Percentiles rank a stretch among this genome's conserved stretches.
These are phyloP conservation scores for Rhododendron ferrugineum DNA, from an alignment of 148 eudicot species.

Conservation along the genomic window DNA sequence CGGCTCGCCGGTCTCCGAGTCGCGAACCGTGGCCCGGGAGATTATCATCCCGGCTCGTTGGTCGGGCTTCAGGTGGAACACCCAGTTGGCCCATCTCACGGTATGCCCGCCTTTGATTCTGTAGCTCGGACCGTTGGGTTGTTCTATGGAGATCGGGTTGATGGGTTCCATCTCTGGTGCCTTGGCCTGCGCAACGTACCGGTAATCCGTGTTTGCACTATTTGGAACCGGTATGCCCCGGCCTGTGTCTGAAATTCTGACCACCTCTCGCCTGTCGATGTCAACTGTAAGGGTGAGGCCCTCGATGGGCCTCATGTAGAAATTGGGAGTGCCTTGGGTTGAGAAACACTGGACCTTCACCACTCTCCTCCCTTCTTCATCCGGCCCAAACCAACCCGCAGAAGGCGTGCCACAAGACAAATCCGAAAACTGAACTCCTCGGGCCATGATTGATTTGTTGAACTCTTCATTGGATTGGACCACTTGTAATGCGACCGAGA, in stretches of 20 bases:
- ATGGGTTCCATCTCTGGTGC: conserved; percentile 16
- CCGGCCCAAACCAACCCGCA: conserved; percentile 28
- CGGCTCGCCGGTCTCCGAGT: conserved; percentile 25
- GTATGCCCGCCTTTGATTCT: conserved; percentile 21
- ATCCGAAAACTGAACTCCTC: conserved; percentile 13
- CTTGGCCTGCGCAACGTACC: background rate
- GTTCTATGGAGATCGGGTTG: conserved; percentile 32
- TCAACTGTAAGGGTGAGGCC: conserved; percentile 25
- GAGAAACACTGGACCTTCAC: conserved; percentile 28
- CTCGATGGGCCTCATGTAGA: conserved; percentile 44
- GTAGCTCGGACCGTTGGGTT: conserved; percentile 36
- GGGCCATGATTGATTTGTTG: conserved; percentile 17
- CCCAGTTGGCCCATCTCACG: conserved; percentile 47
- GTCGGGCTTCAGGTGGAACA: conserved; percentile 34
- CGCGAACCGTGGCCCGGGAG: conserved; percentile 32
- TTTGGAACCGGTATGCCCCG: conserved; percentile 29
- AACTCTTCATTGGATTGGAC: conserved; percentile 8
- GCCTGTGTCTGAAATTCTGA: conserved; percentile 19
- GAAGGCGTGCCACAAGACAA: conserved; percentile 23
- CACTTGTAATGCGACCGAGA: background rate
- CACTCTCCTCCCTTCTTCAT: conserved; percentile 27
- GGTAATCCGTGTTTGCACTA: conserved; percentile 25
- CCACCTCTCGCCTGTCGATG: conserved; percentile 19
- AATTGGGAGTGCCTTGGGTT: conserved; percentile 30
- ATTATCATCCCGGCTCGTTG: conserved; percentile 34